Percentiles rank a stretch among this genome's conserved stretches.
These are phyloP conservation scores for Malassezia pachydermatis DNA, from an alignment of 1,284 basidiomycete genomes.

Conservation along the genomic window DNA sequence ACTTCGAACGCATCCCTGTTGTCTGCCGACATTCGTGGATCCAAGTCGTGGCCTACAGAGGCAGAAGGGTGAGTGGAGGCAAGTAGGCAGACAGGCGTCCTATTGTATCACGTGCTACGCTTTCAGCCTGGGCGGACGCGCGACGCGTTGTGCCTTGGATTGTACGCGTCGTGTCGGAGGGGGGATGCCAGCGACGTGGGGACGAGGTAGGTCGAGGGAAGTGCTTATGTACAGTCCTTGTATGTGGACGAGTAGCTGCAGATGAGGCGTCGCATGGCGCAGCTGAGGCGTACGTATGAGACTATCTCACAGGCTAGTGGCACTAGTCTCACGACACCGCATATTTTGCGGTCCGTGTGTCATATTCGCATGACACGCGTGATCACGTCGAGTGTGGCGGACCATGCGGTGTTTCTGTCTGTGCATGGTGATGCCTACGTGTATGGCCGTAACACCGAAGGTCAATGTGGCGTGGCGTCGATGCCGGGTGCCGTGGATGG, in stretches of 20 bases:
- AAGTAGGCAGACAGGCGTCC: no score
- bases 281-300: neutral
- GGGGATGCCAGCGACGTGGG: conserved; percentile 6
- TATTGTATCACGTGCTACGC: no score
- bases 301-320: conserved; percentile 28
- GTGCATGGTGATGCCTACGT: conserved; percentile 69
- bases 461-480: conserved; percentile 51
- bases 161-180: no score
- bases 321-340: conserved; percentile 71
- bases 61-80: no score
- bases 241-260: conserved; percentile 10
- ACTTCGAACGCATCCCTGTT: no score
- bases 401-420: conserved; percentile 29
- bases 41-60: no score
- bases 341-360: conserved; percentile 74
- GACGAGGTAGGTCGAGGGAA: conserved; percentile 9
- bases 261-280: neutral
- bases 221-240: conserved; percentile 8
- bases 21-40: no score
- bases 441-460: conserved; percentile 64
- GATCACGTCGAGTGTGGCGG: conserved; percentile 30
- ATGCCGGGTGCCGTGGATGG: conserved; percentile 15
- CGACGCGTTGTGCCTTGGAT: no score
- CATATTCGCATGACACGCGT: conserved; percentile 54
- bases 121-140: no score